These are phyloP conservation scores for Ciborinia camelliae DNA, from an alignment of 2,329 filamentous ascomycete species.

Conservation along the genomic window DNA sequence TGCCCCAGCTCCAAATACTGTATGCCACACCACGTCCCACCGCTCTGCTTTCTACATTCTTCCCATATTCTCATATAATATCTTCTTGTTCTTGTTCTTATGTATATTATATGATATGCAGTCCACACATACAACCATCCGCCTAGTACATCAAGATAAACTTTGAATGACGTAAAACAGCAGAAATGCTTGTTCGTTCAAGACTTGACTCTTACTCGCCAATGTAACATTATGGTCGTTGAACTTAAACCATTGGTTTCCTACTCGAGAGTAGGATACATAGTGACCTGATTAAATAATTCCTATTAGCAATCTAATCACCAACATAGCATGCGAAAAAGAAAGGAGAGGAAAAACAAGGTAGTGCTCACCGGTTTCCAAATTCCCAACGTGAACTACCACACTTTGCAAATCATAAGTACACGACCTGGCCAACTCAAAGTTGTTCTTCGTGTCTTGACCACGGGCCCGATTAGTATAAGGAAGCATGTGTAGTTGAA, in stretches of 20 bases:
- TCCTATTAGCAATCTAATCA: conserved; percentile 62
- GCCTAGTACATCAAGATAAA: conserved; percentile 32
- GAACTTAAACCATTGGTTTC: conserved; percentile 80
- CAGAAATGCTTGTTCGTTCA: conserved; percentile 82
- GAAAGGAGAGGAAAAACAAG: neutral
- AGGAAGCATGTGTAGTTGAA: conserved; percentile 84
- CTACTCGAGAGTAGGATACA: conserved; percentile 22
- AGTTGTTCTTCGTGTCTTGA: conserved; percentile 48
- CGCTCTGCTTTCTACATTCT: neutral
- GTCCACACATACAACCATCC: neutral
- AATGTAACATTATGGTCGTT: conserved; percentile 91
- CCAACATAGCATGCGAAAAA: neutral
- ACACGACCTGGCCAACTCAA: conserved; percentile 61
- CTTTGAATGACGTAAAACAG: conserved; percentile 79
- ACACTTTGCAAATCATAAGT: conserved; percentile 86
- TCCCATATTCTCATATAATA: neutral
- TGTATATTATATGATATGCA: neutral
- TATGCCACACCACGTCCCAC: neutral
- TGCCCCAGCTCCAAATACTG: neutral
- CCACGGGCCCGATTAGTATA: conserved; percentile 70
- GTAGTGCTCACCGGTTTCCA: conserved; percentile 63
- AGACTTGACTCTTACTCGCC: conserved; percentile 78
- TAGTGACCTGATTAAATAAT: conserved; percentile 33
- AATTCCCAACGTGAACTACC: conserved; percentile 88
- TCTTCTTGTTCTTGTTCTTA: neutral